Evolutionary conservation across 73 alveolate species (phyloP), one percentile per base, ranked within the genome.

Genomic region (Paramecium sexaurelia): DNA sequence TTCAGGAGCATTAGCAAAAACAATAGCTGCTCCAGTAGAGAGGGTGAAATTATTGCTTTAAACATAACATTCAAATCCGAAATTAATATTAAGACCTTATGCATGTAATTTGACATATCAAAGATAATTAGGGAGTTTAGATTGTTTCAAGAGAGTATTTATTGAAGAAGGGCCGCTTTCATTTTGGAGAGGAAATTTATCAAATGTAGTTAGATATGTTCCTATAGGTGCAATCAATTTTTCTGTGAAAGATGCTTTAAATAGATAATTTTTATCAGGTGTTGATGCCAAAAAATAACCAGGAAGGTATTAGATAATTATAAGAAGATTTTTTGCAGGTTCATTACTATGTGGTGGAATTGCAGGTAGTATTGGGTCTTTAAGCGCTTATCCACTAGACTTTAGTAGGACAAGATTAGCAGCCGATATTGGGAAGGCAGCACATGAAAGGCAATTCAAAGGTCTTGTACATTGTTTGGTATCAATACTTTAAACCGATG

Each of bases 211-310:
- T 40, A 87, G 96, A 55, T 95, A 96, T 92, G 95, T 96, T 94
- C 98, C 98, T 36, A 85, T 94, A 24, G 94, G 94, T 92, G 96
- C 96, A 36, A 43, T 96, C 57, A 96, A 95, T 85, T 96, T 96
- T 83, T 85, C 97, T 17, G 37, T 96, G 73, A 96, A 96, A 94
- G 97, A 94, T 66, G 41, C 41, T 35, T 17, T 69, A 40, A 45
- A 47, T 17, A 47, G 67, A 47, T 15, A 47, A 19, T 15, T 47
- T 15, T 47, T 47, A 11, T 2, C 67, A 5, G 29, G 7, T 47
- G 19, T 15, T 4, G 24, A 17, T 47, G 24, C 92, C 37, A 89
- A 94, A 37, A 93, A 57, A 57, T 5, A 57, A 11, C 41, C 41
- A 35, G 41, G 41, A 35, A 35, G 41, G 41, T 92, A 92, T 10